Evolutionary conservation across 768 basidiomycete species (phyloP), one percentile per base, ranked within the genome.

Genomic region (Suillus subaureus): DNA sequence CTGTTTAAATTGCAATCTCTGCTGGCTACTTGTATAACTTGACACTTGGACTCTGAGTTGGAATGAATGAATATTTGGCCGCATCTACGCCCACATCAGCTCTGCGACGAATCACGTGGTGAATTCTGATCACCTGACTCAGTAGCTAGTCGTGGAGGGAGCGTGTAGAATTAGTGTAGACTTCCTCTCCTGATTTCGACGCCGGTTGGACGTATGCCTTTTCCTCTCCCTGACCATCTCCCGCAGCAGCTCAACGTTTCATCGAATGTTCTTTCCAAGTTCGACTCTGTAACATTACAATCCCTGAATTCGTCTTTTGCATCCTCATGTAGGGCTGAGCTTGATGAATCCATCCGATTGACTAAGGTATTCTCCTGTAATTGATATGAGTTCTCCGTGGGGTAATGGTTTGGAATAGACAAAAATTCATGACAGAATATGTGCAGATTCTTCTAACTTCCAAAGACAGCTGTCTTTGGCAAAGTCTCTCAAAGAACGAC

Each of bases 191-290:
- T 62, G 31, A 60, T 40, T 42, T 42, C 8, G 39, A 26, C 57
- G 16, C 40, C 18, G 16, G 39, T 60, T 42, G 58, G 40, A 42
- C 58, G 12, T 31, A 93, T 94, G 92, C 87, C 92, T 51, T 92
- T 92, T 76, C 85, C 87, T 60, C 70, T 91, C 66, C 92, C 91
- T 67, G 77, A 85, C 18, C 90, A 93, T 75, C 81, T 91, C 37
- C 91, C 91, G n/a, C 84, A 88, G 57, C 85, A 85, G 73, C 80
- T 84, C 68, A 90, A 94, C 75, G 83, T 89, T 8, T 89, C 91
- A 28, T 91, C 93, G 0, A 81, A 82, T 66, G 86, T 94, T 47
- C 82, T 95, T 54, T 83, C 85, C 56, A 89, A 87, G 74, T 81
- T 94, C 37, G 89, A 91, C 67, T 82, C 86, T 35, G 85, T 87